Conservation (phyloP, 192 early-diverging fungal species). For the Gigaspora rosea region DNA sequence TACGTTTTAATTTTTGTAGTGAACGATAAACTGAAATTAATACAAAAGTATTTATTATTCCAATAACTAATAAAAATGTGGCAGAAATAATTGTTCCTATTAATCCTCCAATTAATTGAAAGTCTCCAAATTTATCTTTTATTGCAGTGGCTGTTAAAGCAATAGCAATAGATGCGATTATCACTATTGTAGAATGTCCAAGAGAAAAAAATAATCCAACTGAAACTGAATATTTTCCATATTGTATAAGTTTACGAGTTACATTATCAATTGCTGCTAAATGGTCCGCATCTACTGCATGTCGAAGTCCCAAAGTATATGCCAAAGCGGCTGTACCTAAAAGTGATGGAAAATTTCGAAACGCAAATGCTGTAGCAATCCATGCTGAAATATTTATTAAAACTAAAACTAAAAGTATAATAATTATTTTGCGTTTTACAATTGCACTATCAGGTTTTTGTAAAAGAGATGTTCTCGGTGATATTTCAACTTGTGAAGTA, state of each 20-base stretch:
- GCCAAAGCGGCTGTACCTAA: conserved; percentile 49
- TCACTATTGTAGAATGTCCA: conserved; percentile 73
- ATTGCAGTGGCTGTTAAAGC: conserved; percentile 50
- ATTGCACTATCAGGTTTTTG: background rate
- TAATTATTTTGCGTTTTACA: conserved; percentile 36
- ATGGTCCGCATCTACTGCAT: conserved; percentile 69
- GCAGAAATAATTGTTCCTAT: conserved; percentile 64
- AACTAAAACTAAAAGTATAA: conserved; percentile 38
- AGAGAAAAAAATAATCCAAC: conserved; percentile 72
- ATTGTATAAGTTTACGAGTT: conserved; percentile 57
- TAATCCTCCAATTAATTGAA: conserved; percentile 49
- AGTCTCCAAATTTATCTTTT: conserved; percentile 44
- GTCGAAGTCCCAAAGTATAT: conserved; percentile 56
- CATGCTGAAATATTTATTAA: conserved; percentile 47
- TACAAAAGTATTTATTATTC: conserved; percentile 51
- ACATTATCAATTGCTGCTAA: conserved; percentile 77
- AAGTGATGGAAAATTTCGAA: conserved; percentile 42
- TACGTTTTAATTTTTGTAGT: conserved; percentile 36
- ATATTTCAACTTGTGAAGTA: too few species aligned
- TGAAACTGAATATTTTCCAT: conserved; percentile 47
- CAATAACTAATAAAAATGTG: conserved; percentile 63
- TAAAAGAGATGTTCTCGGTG: background rate
- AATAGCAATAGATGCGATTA: conserved; percentile 49
- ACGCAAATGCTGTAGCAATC: conserved; percentile 42
- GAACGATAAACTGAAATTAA: conserved; percentile 44